Conservation (phyloP, 257 asterid species). For the Echium plantagineum region DNA sequence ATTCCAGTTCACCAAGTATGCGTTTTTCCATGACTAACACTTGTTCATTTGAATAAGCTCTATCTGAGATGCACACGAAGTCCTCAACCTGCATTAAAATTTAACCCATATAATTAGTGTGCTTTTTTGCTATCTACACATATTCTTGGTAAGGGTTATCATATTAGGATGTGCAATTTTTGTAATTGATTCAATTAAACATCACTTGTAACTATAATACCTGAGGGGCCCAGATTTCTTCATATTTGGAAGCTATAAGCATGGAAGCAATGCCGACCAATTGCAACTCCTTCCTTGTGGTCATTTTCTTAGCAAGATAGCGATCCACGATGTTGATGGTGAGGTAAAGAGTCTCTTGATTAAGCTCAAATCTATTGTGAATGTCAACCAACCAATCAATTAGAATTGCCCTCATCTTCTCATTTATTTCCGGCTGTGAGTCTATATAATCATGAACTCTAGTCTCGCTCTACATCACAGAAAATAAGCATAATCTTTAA, state of each 20-base stretch:
- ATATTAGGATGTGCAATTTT: neutral
- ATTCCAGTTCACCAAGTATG: constrained; percentile 55
- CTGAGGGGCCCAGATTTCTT: constrained; percentile 98
- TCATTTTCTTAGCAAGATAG: constrained; percentile 36
- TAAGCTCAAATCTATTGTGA: constrained; percentile 74
- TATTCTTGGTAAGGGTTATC: no score
- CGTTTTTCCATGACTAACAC: constrained; percentile 69
- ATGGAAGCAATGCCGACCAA: constrained; percentile 65
- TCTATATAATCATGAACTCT: constrained; percentile 55
- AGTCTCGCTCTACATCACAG: constrained; percentile 48
- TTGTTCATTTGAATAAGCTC: constrained; percentile 42
- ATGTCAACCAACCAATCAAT: constrained; percentile 84
- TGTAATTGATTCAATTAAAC: neutral
- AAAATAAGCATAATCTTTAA: neutral
- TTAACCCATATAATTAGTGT: neutral
- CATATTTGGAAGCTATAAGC: constrained; percentile 89
- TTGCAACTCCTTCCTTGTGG: constrained; percentile 60
- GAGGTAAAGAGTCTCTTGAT: constrained; percentile 74
- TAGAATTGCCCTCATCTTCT: constrained; percentile 72
- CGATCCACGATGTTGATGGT: constrained; percentile 76
- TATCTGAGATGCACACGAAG: constrained; percentile 62
- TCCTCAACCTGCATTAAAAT: constrained; percentile 47
- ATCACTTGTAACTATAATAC: constrained; percentile 11
- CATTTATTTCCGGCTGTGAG: constrained; percentile 65
- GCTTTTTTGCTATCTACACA: neutral